Percentiles rank a stretch among this genome's conserved stretches.
phyloP scores from a whole-genome alignment of 2,329 filamentous ascomycete genomes.

The Xylaria sp. region DNA sequence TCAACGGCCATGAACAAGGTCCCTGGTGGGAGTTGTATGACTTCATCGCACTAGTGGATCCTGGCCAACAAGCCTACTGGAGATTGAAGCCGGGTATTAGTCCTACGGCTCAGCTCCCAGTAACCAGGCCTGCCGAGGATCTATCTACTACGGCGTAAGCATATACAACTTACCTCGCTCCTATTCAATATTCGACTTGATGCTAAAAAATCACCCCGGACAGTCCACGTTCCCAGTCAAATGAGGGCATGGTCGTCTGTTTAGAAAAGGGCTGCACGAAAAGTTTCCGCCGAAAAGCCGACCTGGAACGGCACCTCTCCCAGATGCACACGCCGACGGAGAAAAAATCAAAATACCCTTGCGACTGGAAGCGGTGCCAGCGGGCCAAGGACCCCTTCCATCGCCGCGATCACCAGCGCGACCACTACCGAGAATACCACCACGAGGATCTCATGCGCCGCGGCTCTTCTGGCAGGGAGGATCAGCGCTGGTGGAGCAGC shows the following conservation, averaged over 20 bases:
- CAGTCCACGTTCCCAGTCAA: conserved; percentile 26
- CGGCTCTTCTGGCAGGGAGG: conserved; percentile 32
- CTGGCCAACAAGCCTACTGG: conserved; percentile 33
- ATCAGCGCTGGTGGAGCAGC: conserved; percentile 47
- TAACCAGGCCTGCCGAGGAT: conserved; percentile 12
- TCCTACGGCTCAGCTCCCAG: conserved; percentile 20
- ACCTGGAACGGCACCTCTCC: conserved; percentile 59
- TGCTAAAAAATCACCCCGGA: not conserved
- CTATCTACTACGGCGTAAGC: conserved; percentile 11
- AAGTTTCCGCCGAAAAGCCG: conserved; percentile 58
- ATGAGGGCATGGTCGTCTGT: conserved; percentile 30
- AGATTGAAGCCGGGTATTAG: conserved; percentile 24
- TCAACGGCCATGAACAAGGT: conserved; percentile 1
- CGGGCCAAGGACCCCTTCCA: conserved; percentile 55
- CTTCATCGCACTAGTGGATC: conserved; percentile 29
- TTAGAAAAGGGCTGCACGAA: conserved; percentile 45
- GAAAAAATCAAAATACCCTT: conserved; percentile 51
- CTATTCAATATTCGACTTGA: not conserved
- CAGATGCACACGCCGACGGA: conserved; percentile 53
- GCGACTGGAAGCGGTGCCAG: conserved; percentile 58
- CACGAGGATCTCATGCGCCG: conserved; percentile 51
- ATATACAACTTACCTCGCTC: conserved; percentile 8
- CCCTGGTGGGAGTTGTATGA: conserved; percentile 28
- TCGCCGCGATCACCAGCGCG: conserved; percentile 62
- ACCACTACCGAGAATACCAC: conserved; percentile 62